A percentile compares a stretch with the other conserved stretches of the same genome.
Conservation (phyloP, 306 rosid genomes). For the Malus asiatica region DNA sequence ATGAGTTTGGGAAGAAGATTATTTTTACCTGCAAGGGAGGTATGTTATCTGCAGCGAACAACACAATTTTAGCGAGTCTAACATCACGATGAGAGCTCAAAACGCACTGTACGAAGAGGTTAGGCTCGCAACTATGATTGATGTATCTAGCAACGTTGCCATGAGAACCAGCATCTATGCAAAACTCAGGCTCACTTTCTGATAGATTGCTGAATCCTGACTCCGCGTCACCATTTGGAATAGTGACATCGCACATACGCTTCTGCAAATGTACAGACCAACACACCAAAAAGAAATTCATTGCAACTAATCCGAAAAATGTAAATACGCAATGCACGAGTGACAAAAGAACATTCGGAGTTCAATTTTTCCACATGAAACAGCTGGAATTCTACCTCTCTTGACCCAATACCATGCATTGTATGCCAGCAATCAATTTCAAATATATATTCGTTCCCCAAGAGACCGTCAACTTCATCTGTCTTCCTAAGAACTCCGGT, state of each 20-base stretch:
- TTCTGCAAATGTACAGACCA: conserved; percentile 12
- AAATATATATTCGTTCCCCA: conserved; percentile 21
- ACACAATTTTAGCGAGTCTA: conserved; percentile 21
- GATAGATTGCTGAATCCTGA: not conserved
- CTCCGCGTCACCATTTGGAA: not conserved
- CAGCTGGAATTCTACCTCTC: conserved; percentile 20
- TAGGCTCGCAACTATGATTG: conserved; percentile 33
- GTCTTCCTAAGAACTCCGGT: conserved; percentile 24
- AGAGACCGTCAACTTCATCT: conserved; percentile 12
- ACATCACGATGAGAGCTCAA: conserved; percentile 23
- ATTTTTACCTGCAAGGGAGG: conserved; percentile 16
- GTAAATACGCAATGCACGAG: not conserved
- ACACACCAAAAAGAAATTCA: not conserved
- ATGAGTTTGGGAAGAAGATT: not conserved
- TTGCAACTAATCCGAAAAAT: not conserved
- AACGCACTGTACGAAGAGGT: conserved; percentile 30
- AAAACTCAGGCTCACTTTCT: conserved; percentile 16
- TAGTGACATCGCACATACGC: conserved; percentile 18
- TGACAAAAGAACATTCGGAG: not conserved
- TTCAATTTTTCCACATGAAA: not conserved
- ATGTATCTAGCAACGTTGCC: conserved; percentile 29
- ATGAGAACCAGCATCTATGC: conserved; percentile 15
- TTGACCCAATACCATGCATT: conserved; percentile 21
- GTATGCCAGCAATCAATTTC: conserved; percentile 32
- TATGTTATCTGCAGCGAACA: conserved; percentile 28